Conservation (phyloP, 768 basidiomycete genomes). For the Amanita phalloides region DNA sequence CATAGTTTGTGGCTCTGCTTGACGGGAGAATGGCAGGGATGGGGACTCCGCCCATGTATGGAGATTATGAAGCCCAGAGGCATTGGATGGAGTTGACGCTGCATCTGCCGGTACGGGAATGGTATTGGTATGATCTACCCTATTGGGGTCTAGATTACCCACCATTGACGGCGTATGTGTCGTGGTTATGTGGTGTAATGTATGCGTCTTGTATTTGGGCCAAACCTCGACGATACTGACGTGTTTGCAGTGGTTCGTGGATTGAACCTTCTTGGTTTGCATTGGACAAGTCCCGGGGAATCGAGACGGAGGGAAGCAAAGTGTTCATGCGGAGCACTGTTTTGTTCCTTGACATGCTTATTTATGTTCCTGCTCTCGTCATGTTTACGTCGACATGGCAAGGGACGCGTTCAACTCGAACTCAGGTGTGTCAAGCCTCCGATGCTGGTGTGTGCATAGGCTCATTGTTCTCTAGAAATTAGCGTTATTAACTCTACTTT, state of each 20-base stretch:
- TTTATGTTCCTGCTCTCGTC: constrained; percentile 69
- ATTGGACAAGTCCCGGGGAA: constrained; percentile 56
- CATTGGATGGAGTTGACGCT: constrained; percentile 93
- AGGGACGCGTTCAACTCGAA: constrained; percentile 58
- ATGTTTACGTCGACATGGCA: constrained; percentile 61
- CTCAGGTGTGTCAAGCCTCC: constrained; percentile 44
- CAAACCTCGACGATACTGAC: neutral
- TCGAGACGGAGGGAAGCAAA: constrained; percentile 55
- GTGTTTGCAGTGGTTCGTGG: constrained; percentile 19
- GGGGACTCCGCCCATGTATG: constrained; percentile 71
- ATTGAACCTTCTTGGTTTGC: constrained; percentile 61
- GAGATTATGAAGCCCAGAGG: constrained; percentile 89
- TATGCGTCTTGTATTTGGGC: constrained; percentile 21
- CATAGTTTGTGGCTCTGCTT: neutral
- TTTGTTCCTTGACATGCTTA: constrained; percentile 48
- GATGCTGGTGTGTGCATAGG: neutral
- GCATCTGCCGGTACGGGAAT: constrained; percentile 61
- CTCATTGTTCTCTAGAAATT: constrained; percentile 34
- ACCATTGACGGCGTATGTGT: constrained; percentile 83
- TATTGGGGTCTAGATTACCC: constrained; percentile 98
- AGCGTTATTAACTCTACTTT: constrained; percentile 59
- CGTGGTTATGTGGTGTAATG: constrained; percentile 75
- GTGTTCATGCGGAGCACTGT: constrained; percentile 79
- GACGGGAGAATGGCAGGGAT: constrained; percentile 33
- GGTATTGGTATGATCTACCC: constrained; percentile 83